Evolutionary conservation across 192 early-diverging fungal genomes (phyloP).

Genomic region (Pilobolus umbonatus): DNA sequence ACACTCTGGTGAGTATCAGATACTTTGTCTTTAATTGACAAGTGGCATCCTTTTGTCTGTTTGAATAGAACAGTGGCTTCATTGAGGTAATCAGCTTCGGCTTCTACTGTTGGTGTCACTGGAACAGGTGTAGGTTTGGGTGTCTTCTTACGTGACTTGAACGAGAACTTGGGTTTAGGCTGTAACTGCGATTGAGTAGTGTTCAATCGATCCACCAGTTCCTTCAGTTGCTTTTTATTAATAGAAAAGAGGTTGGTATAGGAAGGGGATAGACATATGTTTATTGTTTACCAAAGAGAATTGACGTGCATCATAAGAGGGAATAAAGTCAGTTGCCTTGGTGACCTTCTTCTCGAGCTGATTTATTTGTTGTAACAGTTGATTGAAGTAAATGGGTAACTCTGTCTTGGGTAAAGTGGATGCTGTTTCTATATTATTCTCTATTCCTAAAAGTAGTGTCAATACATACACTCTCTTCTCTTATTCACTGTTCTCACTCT

Average conservation of each 20-base stretch:
- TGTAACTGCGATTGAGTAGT: constrained; percentile 35
- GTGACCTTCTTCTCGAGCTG: constrained; percentile 55
- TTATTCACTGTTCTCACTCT: background rate
- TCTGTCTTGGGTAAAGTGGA: constrained; percentile 20
- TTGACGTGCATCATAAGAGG: constrained; percentile 64
- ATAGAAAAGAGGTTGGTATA: background rate
- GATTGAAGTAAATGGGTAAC: constrained; percentile 33
- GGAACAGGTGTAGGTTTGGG: background rate
- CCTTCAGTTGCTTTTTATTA: constrained; percentile 42
- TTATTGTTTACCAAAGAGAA: constrained; percentile 41
- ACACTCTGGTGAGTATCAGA: constrained; percentile 7
- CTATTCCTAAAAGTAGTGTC: background rate
- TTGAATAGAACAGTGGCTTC: background rate
- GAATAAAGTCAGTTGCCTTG: constrained; percentile 58
- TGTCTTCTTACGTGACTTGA: constrained; percentile 48
- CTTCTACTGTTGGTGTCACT: background rate
- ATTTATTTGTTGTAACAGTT: constrained; percentile 43
- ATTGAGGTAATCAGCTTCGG: background rate
- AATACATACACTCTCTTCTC: background rate
- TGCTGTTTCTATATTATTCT: constrained; percentile 8
- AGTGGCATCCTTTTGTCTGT: background rate
- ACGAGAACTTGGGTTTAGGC: constrained; percentile 65
- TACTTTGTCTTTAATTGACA: constrained; percentile 5
- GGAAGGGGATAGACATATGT: background rate
- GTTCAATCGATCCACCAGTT: constrained; percentile 37